phyloP scores from a whole-genome alignment of 2,329 filamentous ascomycete species.

The Myriosclerotinia duriaeana region DNA sequence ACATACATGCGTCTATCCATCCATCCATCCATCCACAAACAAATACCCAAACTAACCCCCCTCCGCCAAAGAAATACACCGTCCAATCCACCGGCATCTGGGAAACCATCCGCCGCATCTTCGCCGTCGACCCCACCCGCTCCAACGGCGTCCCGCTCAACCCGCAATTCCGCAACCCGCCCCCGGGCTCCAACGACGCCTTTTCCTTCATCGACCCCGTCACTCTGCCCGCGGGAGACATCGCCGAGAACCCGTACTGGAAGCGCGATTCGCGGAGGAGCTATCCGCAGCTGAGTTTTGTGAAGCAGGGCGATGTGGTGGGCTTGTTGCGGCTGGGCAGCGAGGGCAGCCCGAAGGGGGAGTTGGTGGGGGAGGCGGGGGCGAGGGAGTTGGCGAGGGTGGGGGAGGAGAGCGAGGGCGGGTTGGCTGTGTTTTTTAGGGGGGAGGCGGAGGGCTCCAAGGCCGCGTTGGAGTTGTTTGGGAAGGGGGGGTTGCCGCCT shows the following conservation, averaged over 20 bases:
- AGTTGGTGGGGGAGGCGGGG: slow-evolving; percentile 76
- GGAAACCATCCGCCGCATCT: slow-evolving; percentile 73
- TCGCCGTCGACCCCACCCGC: slow-evolving; percentile 82
- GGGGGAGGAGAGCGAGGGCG: slow-evolving; percentile 71
- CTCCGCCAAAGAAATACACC: slow-evolving; percentile 80
- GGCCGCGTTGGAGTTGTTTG: slow-evolving; percentile 55
- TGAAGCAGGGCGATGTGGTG: slow-evolving; percentile 82
- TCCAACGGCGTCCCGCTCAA: slow-evolving; percentile 92
- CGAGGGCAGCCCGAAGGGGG: slow-evolving; percentile 75
- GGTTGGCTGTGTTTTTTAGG: slow-evolving; percentile 71
- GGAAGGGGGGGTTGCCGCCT: slow-evolving; percentile 83
- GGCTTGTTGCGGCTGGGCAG: slow-evolving; percentile 83
- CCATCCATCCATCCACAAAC: slow-evolving; percentile 28
- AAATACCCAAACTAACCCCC: slow-evolving; percentile 24
- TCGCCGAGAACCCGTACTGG: slow-evolving; percentile 94
- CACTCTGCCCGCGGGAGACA: slow-evolving; percentile 78
- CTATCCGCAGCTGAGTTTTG: slow-evolving; percentile 77
- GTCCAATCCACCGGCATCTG: slow-evolving; percentile 86
- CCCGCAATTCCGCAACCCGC: slow-evolving; percentile 84
- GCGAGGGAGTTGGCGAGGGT: slow-evolving; percentile 71
- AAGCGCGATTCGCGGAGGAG: slow-evolving; percentile 83
- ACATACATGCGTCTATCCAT: slow-evolving; percentile 20
- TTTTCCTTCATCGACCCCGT: slow-evolving; percentile 76
- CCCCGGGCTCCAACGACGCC: slow-evolving; percentile 72
- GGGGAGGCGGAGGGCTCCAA: slow-evolving; percentile 49